Evolutionary conservation across 2,329 filamentous ascomycete genomes (phyloP).

Genomic region (Simplicillium sp.): DNA sequence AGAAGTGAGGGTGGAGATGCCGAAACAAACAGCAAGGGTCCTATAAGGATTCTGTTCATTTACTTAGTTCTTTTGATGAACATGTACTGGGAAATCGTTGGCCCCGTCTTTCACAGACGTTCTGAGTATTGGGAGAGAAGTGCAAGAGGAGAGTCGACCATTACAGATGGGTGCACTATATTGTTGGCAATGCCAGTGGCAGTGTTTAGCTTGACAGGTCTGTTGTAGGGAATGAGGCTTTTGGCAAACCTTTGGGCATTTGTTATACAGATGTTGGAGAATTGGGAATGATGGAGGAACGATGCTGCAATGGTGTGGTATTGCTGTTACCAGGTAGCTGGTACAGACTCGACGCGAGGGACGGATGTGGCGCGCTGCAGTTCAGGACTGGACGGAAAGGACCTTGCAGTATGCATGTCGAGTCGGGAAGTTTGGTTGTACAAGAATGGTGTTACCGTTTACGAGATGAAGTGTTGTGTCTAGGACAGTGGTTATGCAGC

Average conservation of each 20-base stretch:
- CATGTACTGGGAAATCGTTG: constrained; percentile 26
- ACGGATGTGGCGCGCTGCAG: no score
- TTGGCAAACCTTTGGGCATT: constrained; percentile 10
- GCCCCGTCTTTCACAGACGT: constrained; percentile 26
- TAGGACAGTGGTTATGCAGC: no score
- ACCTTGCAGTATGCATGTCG: no score
- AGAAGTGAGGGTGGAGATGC: not conserved
- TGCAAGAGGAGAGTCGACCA: constrained; percentile 12
- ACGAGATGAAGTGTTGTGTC: no score
- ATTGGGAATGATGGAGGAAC: constrained; percentile 3
- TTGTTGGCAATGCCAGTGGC: constrained; percentile 17
- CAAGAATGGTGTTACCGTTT: no score
- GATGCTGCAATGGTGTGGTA: no score
- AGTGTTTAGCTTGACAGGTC: constrained; percentile 12
- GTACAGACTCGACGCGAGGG: no score
- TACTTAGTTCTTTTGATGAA: constrained; percentile 10
- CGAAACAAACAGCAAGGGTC: constrained; percentile 1
- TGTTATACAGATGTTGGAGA: constrained; percentile 8
- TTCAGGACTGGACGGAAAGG: no score
- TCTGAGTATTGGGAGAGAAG: constrained; percentile 24
- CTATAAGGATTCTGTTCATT: constrained; percentile 7
- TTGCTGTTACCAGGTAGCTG: no score
- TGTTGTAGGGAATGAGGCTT: constrained; percentile 18
- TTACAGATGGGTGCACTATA: constrained; percentile 11
- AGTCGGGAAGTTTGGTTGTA: no score